Evolutionary conservation across 1,284 basidiomycete genomes (phyloP).

Genomic region (Trichosporon ovoides): DNA sequence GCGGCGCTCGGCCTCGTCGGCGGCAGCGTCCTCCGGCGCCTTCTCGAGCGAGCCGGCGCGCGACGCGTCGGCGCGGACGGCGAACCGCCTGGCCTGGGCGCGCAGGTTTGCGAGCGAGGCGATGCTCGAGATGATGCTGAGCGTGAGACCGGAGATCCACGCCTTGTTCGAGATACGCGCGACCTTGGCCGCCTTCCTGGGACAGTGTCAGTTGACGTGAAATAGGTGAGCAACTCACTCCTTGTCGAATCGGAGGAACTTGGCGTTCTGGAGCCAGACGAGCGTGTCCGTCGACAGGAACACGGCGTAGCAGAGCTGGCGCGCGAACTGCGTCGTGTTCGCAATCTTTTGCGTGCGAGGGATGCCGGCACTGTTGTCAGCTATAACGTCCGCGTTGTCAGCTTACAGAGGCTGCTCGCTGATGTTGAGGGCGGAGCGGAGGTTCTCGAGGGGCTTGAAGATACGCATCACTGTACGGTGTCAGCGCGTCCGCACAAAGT

Average conservation of each 20-base stretch:
- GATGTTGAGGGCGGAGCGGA: constrained; percentile 85
- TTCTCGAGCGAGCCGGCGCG: constrained; percentile 30
- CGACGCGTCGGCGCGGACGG: constrained; percentile 33
- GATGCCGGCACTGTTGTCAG: constrained; percentile 25
- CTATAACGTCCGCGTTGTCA: neutral
- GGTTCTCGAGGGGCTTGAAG: constrained; percentile 89
- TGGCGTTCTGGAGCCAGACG: constrained; percentile 74
- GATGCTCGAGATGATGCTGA: constrained; percentile 61
- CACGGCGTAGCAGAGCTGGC: constrained; percentile 86
- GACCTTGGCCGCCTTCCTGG: constrained; percentile 63
- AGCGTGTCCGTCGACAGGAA: constrained; percentile 78
- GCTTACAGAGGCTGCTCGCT: constrained; percentile 52
- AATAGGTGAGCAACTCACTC: constrained; percentile 30
- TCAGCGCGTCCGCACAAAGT: neutral
- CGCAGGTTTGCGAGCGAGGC: constrained; percentile 47
- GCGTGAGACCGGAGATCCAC: constrained; percentile 83
- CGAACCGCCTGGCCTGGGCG: constrained; percentile 42
- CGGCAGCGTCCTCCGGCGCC: constrained; percentile 27
- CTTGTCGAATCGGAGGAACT: constrained; percentile 59
- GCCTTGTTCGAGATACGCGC: constrained; percentile 72
- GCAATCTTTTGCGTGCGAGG: constrained; percentile 57
- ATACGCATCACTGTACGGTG: constrained; percentile 72
- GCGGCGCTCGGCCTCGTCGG: constrained; percentile 38
- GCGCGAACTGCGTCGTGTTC: constrained; percentile 70
- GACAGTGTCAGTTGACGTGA: constrained; percentile 25